These are phyloP conservation scores for Irpex sp. DNA, from an alignment of 1,284 basidiomycete species.

Conservation along the genomic window DNA sequence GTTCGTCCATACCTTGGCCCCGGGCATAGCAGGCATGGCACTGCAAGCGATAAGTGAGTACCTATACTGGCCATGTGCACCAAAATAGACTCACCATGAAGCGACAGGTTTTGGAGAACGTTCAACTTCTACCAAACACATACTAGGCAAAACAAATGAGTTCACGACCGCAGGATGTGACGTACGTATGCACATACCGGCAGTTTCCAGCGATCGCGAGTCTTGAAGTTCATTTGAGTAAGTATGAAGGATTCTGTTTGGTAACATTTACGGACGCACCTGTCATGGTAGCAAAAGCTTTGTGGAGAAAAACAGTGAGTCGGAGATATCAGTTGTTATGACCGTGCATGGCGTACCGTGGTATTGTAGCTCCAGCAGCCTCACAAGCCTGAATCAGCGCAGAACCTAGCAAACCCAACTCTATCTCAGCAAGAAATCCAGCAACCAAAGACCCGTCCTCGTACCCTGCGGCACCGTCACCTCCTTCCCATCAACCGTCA, in stretches of 20 bases:
- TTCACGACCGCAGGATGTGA: neutral
- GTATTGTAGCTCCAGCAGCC: constrained; percentile 76
- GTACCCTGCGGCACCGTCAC: constrained; percentile 90
- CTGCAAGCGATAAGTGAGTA: constrained; percentile 35
- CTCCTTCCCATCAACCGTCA: constrained; percentile 92
- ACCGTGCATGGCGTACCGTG: constrained; percentile 48
- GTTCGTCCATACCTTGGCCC: constrained; percentile 94
- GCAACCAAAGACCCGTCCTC: constrained; percentile 6
- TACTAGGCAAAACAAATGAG: constrained; percentile 40
- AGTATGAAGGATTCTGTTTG: neutral
- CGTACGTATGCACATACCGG: constrained; percentile 52
- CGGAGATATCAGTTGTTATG: neutral
- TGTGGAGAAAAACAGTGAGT: constrained; percentile 15
- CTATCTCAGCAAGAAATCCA: constrained; percentile 5
- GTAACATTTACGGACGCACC: constrained; percentile 34
- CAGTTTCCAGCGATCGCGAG: constrained; percentile 95
- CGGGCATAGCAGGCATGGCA: constrained; percentile 98
- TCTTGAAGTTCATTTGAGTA: constrained; percentile 29
- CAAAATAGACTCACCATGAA: constrained; percentile 57
- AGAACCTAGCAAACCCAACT: constrained; percentile 51
- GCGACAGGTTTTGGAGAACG: constrained; percentile 92
- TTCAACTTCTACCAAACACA: constrained; percentile 98
- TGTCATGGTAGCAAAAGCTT: constrained; percentile 94
- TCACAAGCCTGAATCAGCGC: constrained; percentile 97
- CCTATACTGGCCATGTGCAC: neutral